Evolutionary conservation across 768 basidiomycete species (phyloP).

Genomic region (Boletus speciosus): DNA sequence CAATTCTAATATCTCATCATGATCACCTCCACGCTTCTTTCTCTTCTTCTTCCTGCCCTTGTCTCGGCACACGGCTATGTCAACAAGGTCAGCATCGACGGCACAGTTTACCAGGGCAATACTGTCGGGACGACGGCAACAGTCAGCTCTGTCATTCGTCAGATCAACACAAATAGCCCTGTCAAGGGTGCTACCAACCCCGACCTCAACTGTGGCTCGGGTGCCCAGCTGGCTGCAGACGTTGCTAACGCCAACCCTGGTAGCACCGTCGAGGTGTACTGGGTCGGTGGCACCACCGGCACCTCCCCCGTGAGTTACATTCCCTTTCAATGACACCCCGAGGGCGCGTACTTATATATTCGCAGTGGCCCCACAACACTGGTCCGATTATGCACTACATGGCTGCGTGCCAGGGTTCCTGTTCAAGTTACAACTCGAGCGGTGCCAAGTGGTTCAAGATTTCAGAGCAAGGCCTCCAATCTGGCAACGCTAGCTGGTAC

Average conservation of each 20-base stretch:
- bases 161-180: conserved; percentile 40
- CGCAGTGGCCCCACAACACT: conserved; percentile 50
- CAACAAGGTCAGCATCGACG: conserved; percentile 26
- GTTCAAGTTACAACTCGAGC: conserved; percentile 51
- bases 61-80: conserved; percentile 31
- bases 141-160: conserved; percentile 39
- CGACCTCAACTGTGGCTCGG: conserved; percentile 54
- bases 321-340: not conserved
- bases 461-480: conserved; percentile 45
- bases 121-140: conserved; percentile 26
- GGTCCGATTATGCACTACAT: conserved; percentile 75
- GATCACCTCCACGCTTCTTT: conserved; percentile 11
- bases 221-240: conserved; percentile 44
- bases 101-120: conserved; percentile 29
- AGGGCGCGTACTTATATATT: not conserved
- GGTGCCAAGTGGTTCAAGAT: conserved; percentile 74
- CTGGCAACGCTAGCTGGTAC: conserved; percentile 40
- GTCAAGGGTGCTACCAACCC: conserved; percentile 57
- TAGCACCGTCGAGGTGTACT: conserved; percentile 48
- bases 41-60: conserved; percentile 22
- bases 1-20: conserved; percentile 3
- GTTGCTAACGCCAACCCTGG: conserved; percentile 58
- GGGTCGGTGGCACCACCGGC: conserved; percentile 43
- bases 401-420: conserved; percentile 55
- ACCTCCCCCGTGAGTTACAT: conserved; percentile 23